Conservation (phyloP, 116 monocot species). For the Phalaenopsis hybrid region DNA sequence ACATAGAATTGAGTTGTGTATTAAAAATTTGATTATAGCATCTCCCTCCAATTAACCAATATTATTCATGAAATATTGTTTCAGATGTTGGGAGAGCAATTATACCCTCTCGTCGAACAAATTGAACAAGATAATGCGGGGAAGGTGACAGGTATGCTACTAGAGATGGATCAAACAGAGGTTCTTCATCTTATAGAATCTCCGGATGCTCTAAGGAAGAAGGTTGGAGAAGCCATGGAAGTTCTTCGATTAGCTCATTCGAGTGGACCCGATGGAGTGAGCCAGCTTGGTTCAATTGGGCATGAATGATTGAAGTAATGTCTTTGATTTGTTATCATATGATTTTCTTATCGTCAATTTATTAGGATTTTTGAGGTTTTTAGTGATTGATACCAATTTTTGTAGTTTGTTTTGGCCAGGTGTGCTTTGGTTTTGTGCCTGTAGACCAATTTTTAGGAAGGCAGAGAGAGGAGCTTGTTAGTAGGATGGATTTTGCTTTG, state of each 20-base stretch:
- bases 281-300: constrained; percentile 23
- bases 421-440: background rate
- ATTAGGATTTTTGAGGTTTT: background rate
- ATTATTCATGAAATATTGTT: background rate
- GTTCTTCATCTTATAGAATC: constrained; percentile 65
- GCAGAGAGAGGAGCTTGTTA: background rate
- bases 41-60: no score
- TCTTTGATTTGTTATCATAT: background rate
- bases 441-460: background rate
- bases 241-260: constrained; percentile 20
- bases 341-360: background rate
- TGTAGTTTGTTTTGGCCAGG: background rate
- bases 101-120: constrained; percentile 50
- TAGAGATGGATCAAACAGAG: constrained; percentile 62
- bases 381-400: background rate
- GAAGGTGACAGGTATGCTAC: constrained; percentile 73
- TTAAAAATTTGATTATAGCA: no score
- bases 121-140: constrained; percentile 29
- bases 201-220: constrained; percentile 42
- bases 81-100: constrained; percentile 52
- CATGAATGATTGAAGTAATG: constrained; percentile 10
- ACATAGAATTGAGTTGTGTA: no score
- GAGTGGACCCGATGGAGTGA: constrained; percentile 13
- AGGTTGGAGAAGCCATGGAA: constrained; percentile 54
- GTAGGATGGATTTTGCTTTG: background rate